phyloP scores from a whole-genome alignment of 257 asterid genomes.

The Solanum etuberosum region DNA sequence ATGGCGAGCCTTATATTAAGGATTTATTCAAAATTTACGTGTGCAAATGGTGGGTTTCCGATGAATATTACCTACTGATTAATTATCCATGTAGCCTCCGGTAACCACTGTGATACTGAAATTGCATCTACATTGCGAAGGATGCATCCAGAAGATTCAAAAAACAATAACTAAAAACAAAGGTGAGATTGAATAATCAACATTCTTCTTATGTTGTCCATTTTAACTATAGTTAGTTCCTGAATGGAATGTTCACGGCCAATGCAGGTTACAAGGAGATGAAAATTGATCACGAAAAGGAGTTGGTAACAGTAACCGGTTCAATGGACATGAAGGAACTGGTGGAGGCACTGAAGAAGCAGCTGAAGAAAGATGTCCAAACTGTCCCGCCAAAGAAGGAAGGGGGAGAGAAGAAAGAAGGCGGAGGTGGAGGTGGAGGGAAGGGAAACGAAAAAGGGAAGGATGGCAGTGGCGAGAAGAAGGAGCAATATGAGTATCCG shows the following conservation, averaged over 20 bases:
- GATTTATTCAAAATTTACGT: neutral
- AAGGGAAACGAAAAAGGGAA: slow-evolving; percentile 1
- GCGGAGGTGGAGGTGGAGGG: slow-evolving; percentile 5
- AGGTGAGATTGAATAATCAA: slow-evolving; percentile 22
- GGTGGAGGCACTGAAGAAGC: slow-evolving; percentile 48
- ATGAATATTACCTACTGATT: neutral
- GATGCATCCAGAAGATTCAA: slow-evolving; percentile 59
- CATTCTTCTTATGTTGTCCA: neutral
- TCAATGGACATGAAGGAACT: slow-evolving; percentile 70
- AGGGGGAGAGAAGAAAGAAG: slow-evolving; percentile 32
- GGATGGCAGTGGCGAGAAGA: neutral
- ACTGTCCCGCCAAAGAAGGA: slow-evolving; percentile 60
- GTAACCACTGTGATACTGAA: slow-evolving; percentile 56
- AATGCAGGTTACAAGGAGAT: slow-evolving; percentile 52
- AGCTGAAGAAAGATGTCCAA: slow-evolving; percentile 43
- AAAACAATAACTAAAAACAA: slow-evolving; percentile 42
- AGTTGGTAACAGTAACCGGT: slow-evolving; percentile 63
- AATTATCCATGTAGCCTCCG: slow-evolving; percentile 20
- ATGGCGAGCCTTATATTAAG: too few species aligned
- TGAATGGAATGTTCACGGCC: neutral
- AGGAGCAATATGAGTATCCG: slow-evolving; percentile 1
- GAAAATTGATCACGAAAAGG: slow-evolving; percentile 51
- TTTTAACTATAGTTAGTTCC: neutral
- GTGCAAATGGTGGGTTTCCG: neutral
- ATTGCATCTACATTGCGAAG: slow-evolving; percentile 66